Evolutionary conservation across 2,329 filamentous ascomycete genomes (phyloP).

Genomic region (Elsinoe necatrix): DNA sequence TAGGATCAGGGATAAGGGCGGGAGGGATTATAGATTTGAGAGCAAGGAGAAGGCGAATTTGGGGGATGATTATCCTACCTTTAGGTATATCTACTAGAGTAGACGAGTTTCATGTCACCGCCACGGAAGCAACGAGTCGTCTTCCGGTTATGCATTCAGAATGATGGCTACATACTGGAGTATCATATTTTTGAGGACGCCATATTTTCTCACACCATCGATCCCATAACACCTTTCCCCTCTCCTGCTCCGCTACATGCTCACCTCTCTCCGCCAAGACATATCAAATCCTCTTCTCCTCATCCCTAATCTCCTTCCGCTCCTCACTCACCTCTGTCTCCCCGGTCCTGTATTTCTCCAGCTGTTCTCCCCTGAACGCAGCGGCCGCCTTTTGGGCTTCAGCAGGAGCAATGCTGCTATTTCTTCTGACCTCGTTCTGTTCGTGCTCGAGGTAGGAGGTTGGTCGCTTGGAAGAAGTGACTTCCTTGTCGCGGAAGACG

Average conservation of each 20-base stretch:
- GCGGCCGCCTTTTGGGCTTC: constrained; percentile 9
- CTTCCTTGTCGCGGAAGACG: constrained; percentile 42
- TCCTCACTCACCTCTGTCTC: neutral
- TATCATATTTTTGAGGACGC: too few relatives aligned
- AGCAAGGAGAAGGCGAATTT: constrained; percentile 31
- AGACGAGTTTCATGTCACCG: too few relatives aligned
- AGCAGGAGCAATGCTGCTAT: constrained; percentile 13
- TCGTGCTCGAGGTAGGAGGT: constrained; percentile 43
- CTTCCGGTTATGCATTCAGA: too few relatives aligned
- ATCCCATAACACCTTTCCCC: neutral
- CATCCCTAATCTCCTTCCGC: neutral
- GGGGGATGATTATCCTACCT: constrained; percentile 34
- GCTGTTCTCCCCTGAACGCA: neutral
- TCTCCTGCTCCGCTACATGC: too few relatives aligned
- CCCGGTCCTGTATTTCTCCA: neutral
- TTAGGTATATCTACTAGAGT: constrained; percentile 26
- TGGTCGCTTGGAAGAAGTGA: constrained; percentile 39
- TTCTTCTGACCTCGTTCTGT: constrained; percentile 26
- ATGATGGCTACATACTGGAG: too few relatives aligned
- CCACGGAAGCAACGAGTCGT: too few relatives aligned
- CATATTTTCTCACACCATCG: too few relatives aligned
- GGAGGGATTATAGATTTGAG: constrained; percentile 30
- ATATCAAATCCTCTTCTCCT: too few relatives aligned
- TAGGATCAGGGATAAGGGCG: constrained; percentile 27
- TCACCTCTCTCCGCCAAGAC: too few relatives aligned